Evolutionary conservation across 2,329 filamentous ascomycete species (phyloP).

Genomic region (Tolypocladium sp.): DNA sequence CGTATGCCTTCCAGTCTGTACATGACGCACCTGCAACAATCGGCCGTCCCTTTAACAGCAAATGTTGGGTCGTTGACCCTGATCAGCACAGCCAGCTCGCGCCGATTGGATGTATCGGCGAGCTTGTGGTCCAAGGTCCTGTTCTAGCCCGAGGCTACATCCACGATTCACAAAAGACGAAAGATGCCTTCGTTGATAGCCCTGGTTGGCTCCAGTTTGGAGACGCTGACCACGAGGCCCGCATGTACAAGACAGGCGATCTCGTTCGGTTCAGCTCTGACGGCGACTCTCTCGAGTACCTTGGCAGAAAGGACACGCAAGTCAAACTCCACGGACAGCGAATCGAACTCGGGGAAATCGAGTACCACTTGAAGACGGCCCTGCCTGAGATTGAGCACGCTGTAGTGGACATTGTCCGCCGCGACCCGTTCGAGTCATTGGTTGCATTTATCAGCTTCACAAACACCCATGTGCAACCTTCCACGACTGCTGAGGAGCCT

Average conservation of each 20-base stretch:
- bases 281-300: not conserved
- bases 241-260: slow-evolving; percentile 12
- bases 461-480: not conserved
- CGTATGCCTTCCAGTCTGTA: not conserved
- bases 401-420: too few relatives aligned
- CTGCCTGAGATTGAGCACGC: too few relatives aligned
- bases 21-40: not conserved
- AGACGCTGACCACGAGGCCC: slow-evolving; percentile 5
- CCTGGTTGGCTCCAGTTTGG: slow-evolving; percentile 14
- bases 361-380: slow-evolving; percentile 1
- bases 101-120: slow-evolving; percentile 11
- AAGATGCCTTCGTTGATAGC: slow-evolving; percentile 10
- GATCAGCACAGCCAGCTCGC: slow-evolving; percentile 6
- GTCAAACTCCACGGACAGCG: slow-evolving; percentile 10
- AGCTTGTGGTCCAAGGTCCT: slow-evolving; percentile 19
- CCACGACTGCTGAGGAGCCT: not conserved
- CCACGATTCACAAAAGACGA: slow-evolving; percentile 21
- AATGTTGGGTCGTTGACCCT: slow-evolving; percentile 10
- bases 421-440: too few relatives aligned
- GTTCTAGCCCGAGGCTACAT: slow-evolving; percentile 37
- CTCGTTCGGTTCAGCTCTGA: not conserved
- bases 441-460: not conserved
- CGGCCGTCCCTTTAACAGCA: slow-evolving; percentile 4
- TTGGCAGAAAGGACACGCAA: not conserved
- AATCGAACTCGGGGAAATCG: slow-evolving; percentile 11